These are phyloP conservation scores for Pseudocercospora ulei DNA, from an alignment of 2,329 filamentous ascomycete genomes.

Conservation along the genomic window DNA sequence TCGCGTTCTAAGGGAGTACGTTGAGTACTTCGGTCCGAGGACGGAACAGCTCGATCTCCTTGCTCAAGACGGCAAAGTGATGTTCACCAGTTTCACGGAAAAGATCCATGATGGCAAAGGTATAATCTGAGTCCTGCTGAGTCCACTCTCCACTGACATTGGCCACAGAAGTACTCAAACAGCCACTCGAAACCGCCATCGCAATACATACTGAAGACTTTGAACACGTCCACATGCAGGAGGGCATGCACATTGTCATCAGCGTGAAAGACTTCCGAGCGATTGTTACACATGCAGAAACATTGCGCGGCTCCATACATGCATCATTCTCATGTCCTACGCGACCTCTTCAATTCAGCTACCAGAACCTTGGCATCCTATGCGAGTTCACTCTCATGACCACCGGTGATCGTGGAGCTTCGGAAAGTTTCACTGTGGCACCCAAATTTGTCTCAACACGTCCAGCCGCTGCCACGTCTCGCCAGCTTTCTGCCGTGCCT, in stretches of 20 bases:
- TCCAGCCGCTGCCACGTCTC: conserved; percentile 21
- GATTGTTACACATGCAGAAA: conserved; percentile 65
- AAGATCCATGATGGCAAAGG: conserved; percentile 61
- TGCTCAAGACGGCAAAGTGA: conserved; percentile 57
- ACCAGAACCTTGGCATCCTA: conserved; percentile 56
- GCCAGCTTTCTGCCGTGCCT: conserved; percentile 24
- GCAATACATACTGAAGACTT: conserved; percentile 68
- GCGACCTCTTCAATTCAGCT: conserved; percentile 62
- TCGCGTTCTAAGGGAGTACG: conserved; percentile 60
- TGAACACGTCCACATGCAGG: conserved; percentile 61
- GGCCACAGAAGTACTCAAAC: conserved; percentile 58
- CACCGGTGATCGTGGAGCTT: conserved; percentile 51
- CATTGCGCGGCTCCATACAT: conserved; percentile 55
- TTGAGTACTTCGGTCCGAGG: conserved; percentile 70
- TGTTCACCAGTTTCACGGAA: conserved; percentile 73
- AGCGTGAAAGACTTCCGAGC: conserved; percentile 76
- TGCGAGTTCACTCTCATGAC: conserved; percentile 79
- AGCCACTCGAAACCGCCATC: conserved; percentile 70
- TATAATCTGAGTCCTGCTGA: conserved; percentile 27
- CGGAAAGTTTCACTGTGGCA: conserved; percentile 31
- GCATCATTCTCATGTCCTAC: conserved; percentile 62
- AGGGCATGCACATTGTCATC: conserved; percentile 68
- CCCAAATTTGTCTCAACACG: conserved; percentile 35
- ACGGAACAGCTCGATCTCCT: conserved; percentile 74
- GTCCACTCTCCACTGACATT: conserved; percentile 13